Conservation (phyloP, 768 basidiomycete species). For the Lentinula detonsa region DNA sequence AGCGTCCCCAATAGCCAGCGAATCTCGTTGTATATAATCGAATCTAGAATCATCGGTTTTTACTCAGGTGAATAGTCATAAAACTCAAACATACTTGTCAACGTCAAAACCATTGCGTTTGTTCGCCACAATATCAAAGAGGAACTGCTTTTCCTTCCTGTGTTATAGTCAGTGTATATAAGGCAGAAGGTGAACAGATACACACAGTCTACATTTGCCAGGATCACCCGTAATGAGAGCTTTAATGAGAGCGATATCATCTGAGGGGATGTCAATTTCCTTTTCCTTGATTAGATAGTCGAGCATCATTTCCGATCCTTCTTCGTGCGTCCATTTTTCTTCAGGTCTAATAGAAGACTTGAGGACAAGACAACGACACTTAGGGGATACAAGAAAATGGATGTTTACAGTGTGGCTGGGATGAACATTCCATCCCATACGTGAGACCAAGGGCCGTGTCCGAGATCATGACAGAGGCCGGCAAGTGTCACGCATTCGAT, state of each 20-base stretch:
- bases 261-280: constrained; percentile 36
- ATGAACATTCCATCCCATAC: constrained; percentile 78
- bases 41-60: constrained; percentile 37
- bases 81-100: constrained; percentile 54
- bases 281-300: constrained; percentile 59
- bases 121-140: constrained; percentile 86
- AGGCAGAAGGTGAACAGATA: constrained; percentile 6
- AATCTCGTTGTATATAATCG: constrained; percentile 78
- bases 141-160: constrained; percentile 56
- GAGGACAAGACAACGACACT: neutral
- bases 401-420: constrained; percentile 52
- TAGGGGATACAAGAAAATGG: neutral
- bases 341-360: constrained; percentile 29
- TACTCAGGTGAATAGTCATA: neutral
- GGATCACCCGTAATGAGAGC: constrained; percentile 70
- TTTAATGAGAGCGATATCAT: constrained; percentile 61
- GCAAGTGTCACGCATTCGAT: constrained; percentile 75
- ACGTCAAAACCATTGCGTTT: constrained; percentile 79
- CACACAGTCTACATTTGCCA: constrained; percentile 41
- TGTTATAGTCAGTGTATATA: neutral
- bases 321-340: constrained; percentile 65
- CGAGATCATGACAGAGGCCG: constrained; percentile 80
- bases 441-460: constrained; percentile 80
- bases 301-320: constrained; percentile 81
- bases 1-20: constrained; percentile 62